Evolutionary conservation across 441 rosid species (phyloP).

Genomic region (Viola pubescens): DNA sequence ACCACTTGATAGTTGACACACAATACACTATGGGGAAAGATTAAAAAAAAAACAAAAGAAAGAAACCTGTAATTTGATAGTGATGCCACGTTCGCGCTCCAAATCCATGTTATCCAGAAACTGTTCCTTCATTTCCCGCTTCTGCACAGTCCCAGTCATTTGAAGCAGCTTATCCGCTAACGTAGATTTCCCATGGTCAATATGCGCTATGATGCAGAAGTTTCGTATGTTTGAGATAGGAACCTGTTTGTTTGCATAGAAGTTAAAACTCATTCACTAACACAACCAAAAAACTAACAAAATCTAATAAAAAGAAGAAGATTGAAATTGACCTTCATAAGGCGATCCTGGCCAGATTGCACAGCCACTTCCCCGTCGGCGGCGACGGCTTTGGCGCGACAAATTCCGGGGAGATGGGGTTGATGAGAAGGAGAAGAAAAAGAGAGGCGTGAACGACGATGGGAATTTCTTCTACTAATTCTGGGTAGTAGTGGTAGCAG

Average conservation of each 20-base stretch:
- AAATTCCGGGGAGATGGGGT: not conserved
- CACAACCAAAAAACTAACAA: not conserved
- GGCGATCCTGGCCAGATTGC: slow-evolving; percentile 49
- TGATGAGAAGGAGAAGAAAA: not conserved
- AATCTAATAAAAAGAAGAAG: not conserved
- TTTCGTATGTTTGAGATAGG: slow-evolving; percentile 72
- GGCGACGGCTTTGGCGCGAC: slow-evolving; percentile 23
- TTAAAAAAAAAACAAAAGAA: not conserved
- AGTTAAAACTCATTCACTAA: slow-evolving; percentile 1
- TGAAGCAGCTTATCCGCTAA: slow-evolving; percentile 95
- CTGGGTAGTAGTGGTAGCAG: not conserved
- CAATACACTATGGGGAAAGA: not conserved
- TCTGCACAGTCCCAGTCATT: slow-evolving; percentile 87
- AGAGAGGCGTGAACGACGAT: not conserved
- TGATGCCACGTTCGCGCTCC: slow-evolving; percentile 97
- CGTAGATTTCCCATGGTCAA: slow-evolving; percentile 95
- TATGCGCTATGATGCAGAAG: slow-evolving; percentile 88
- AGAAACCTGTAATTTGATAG: slow-evolving; percentile 78
- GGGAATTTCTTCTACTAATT: not conserved
- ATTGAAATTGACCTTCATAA: slow-evolving; percentile 35
- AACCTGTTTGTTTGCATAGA: slow-evolving; percentile 34
- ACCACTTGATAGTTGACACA: not conserved
- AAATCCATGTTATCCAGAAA: slow-evolving; percentile 97
- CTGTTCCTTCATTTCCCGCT: slow-evolving; percentile 94
- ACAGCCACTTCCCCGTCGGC: slow-evolving; percentile 24